phyloP scores from a whole-genome alignment of 169 alveolate species.

The Blepharisma undulans region DNA sequence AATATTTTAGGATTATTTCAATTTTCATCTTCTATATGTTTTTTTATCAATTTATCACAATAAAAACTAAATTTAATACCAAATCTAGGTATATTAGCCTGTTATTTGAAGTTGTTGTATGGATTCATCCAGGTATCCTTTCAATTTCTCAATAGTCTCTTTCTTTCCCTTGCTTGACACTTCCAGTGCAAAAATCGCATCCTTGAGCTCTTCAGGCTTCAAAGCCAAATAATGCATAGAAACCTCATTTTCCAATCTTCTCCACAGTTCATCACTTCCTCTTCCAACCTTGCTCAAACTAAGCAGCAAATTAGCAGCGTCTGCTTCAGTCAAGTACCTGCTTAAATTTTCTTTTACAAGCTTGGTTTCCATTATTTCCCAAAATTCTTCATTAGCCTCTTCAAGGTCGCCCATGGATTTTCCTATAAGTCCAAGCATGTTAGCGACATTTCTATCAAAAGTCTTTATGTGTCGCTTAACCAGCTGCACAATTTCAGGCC shows the following conservation, averaged over 20 bases:
- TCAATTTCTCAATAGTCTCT: background rate
- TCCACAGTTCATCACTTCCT: conserved; percentile 27
- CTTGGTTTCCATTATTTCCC: conserved; percentile 30
- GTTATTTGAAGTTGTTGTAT: background rate
- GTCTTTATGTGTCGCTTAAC: background rate
- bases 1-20: no score
- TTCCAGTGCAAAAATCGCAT: conserved; percentile 17
- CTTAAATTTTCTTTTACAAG: background rate
- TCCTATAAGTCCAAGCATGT: background rate
- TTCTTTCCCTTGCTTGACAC: conserved; percentile 15
- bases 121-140: background rate
- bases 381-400: conserved; percentile 23
- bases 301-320: conserved; percentile 15
- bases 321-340: conserved; percentile 24
- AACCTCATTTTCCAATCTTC: conserved; percentile 34
- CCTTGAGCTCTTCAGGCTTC: background rate
- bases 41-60: background rate
- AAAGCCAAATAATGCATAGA: background rate
- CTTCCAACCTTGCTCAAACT: background rate
- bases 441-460: background rate
- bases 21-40: background rate
- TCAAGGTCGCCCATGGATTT: background rate
- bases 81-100: background rate
- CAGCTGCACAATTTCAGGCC: conserved; percentile 32
- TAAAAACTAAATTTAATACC: background rate